Percentiles rank a stretch among this genome's conserved stretches.
Conservation (phyloP, 768 basidiomycete species). For the Trametes cingulata region DNA sequence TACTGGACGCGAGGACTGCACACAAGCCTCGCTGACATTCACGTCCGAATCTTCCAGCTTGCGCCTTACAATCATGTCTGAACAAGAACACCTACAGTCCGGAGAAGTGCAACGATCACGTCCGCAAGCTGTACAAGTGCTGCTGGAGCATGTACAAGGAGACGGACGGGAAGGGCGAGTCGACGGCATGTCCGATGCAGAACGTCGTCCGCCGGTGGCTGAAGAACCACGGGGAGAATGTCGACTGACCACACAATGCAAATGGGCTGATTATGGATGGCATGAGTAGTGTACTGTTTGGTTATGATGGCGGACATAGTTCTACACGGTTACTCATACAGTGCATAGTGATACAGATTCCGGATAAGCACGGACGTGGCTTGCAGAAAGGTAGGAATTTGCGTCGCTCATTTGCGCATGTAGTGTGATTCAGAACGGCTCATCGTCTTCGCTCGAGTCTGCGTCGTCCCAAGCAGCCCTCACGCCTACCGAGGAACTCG, state of each 20-base stretch:
- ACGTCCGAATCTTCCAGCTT: conserved; percentile 45
- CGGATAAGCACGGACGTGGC: too few species aligned
- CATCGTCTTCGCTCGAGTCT: not conserved
- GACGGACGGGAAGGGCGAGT: conserved; percentile 42
- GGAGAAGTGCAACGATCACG: conserved; percentile 55
- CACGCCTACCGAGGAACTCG: not conserved
- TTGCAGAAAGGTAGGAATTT: too few species aligned
- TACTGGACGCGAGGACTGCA: too few species aligned
- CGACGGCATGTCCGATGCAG: conserved; percentile 63
- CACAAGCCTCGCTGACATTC: too few species aligned
- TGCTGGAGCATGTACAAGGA: conserved; percentile 58
- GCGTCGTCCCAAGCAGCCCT: conserved; percentile 8
- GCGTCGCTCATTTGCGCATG: not conserved
- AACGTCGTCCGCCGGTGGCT: conserved; percentile 59
- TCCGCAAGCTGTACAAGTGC: conserved; percentile 60
- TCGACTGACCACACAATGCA: not conserved
- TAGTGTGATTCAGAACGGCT: not conserved
- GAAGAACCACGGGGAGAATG: conserved; percentile 44
- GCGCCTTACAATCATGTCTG: conserved; percentile 62
- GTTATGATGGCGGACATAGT: not conserved
- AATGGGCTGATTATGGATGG: not conserved
- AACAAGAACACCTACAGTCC: conserved; percentile 63
- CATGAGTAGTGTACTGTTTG: not conserved
- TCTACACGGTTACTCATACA: too few species aligned
- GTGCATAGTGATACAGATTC: too few species aligned